Base-by-base conservation (phyloP, 371 early-diverging fungal genomes). In the Chytridium lagenaria region DNA sequence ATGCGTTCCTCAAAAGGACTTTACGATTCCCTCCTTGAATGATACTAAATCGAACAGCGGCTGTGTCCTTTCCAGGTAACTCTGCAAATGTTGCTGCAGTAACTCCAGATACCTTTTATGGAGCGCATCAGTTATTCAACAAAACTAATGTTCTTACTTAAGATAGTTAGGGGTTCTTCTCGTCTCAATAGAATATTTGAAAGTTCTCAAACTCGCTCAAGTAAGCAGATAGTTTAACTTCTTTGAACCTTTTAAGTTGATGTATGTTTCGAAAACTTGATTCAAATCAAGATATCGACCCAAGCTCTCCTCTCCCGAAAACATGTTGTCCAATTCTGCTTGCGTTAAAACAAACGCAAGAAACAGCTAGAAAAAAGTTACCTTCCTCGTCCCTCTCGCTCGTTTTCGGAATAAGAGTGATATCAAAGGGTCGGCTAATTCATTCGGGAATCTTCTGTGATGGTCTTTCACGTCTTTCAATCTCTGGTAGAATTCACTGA, bases 241-340 rank as follows among this genome's bases (percentile, higher is more conserved):
- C 70, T 89, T 87, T 64, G 90, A 86, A 50, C 86, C 86, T 76
- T 92, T 92, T 37, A 98, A 79, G 74, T 98, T 96, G 73, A 94
- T 78, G 78, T 92, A 98, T 26, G 81, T 78, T 37, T 89, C 88
- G 80, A 94, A 90, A 64, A 90, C 83, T 50, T 80, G 84, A 75
- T 95, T 89, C 66, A 98, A 83, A 80, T 98, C 99, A 73, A 98
- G 80, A 69, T 92, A 95, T 40, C 90, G 83, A 36, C 99, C 99
- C 40, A 88, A 74, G 0, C 86, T 80, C 81, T 98, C 98, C 82
- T 97, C 98, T 26, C 97, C 98, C 28, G 94, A 92, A 78, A 97
- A 98, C 78, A 92, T 74, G 50, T 86, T 89, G 66, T 97, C 96
- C 51, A 97, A 77, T 36, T 89, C 92, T 86, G n/a, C n/a, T n/a